A percentile compares a stretch with the other conserved stretches of the same genome.
Evolutionary conservation across 805 yeast genomes (phyloP).

Genomic region (Saccharomyces eubayanus): DNA sequence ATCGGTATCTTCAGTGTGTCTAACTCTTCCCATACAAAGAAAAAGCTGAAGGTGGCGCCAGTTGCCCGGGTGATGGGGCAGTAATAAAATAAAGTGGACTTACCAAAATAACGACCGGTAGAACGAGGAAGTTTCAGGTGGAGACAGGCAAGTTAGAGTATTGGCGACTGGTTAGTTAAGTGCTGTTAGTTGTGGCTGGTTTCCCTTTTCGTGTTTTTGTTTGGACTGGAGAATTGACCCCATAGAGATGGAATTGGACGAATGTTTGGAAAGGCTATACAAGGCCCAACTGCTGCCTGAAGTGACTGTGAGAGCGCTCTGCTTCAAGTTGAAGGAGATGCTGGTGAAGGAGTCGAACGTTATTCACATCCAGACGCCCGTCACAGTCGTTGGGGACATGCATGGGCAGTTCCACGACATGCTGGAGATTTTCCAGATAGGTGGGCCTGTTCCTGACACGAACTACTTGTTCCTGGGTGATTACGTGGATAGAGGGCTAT

Average conservation of each 20-base stretch:
- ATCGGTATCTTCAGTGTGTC: background rate
- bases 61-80: background rate
- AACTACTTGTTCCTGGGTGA: conserved; percentile 91
- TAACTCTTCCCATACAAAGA: background rate
- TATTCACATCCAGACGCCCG: conserved; percentile 74
- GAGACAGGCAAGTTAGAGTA: background rate
- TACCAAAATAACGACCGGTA: background rate
- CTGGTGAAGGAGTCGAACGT: conserved; percentile 78
- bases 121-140: background rate
- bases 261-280: conserved; percentile 59
- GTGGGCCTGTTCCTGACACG: conserved; percentile 88
- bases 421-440: conserved; percentile 84
- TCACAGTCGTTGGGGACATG: conserved; percentile 93
- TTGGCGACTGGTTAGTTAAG: background rate
- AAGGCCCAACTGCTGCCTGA: conserved; percentile 62
- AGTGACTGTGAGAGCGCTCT: conserved; percentile 58
- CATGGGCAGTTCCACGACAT: conserved; percentile 96
- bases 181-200: background rate
- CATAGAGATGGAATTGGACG: conserved; percentile 46
- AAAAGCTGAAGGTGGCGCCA: background rate
- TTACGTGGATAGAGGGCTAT: conserved; percentile 92
- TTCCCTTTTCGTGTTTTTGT: background rate
- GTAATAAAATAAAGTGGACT: background rate
- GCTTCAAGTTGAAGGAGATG: conserved; percentile 75
- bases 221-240: background rate